Base-by-base conservation (phyloP, 148 eudicot species). In the Rheum nobile region DNA sequence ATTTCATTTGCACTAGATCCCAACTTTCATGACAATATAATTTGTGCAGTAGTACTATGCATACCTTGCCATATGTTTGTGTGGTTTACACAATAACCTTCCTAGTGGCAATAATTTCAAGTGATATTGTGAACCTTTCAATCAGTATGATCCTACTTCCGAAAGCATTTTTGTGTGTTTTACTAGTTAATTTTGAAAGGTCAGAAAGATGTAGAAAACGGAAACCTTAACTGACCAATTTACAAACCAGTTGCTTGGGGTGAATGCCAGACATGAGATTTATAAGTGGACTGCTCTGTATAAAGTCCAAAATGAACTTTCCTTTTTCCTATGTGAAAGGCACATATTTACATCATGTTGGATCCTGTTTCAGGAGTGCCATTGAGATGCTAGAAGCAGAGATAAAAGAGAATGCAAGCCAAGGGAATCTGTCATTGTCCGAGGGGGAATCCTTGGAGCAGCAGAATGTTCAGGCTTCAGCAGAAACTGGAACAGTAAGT, bases 331-430 rank as follows among this genome's bases (percentile, higher is more conserved):
- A 63, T 13, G 63, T 55, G 31, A 55, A 55, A 55, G 29, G 11
- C 38, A 63, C 68, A 29, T 63, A 29, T 63, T 6, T 63, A 63
- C 68, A 63, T 63, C 34, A 63, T 63, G 38, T 55, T 71, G 54
- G 35, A 6, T 39, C 73, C 5, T 67, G 48, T 57, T 84, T 42
- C 86, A 95, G 99, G 92, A 88, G 92, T 83, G 96, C 98, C 76
- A 85, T 91, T 84, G 98, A 91, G 82, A 76, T 85, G 24, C 83
- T 90, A 71, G 96, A 87, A 85, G 82, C 88, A 47, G 99, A 95
- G 77, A 79, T 79, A 28, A 86, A 80, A 77, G 89, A 85, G 42
- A 75, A 79, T 38, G 72, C 75, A 31, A 77, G 71, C 68, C 76
- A 78, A 74, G 61, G 38, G 42, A 70, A 71, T 65, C 32, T 78